Evolutionary conservation across 2,329 filamentous ascomycete genomes (phyloP).

Genomic region (Ophiostoma triangulosporum): DNA sequence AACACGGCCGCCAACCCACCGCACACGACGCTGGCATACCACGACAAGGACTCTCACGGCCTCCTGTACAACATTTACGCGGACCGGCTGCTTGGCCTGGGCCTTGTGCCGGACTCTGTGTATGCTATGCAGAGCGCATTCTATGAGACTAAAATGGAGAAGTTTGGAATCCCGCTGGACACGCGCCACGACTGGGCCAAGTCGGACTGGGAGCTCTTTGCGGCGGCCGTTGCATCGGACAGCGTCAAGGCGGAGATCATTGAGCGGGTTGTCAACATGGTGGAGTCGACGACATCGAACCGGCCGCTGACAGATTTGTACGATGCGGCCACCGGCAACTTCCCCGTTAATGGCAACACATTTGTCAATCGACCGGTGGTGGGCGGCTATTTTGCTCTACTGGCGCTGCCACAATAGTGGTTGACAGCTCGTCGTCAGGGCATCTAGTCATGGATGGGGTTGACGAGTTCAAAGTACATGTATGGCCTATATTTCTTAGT

Average conservation of each 20-base stretch:
- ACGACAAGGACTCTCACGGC: slow-evolving; percentile 42
- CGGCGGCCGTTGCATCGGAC: slow-evolving; percentile 56
- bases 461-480: background rate
- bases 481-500: background rate
- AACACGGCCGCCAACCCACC: slow-evolving; percentile 46
- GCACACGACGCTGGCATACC: slow-evolving; percentile 68
- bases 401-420: slow-evolving; percentile 39
- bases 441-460: background rate
- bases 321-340: slow-evolving; percentile 56
- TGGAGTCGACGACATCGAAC: slow-evolving; percentile 59
- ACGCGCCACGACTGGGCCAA: slow-evolving; percentile 72
- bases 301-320: slow-evolving; percentile 66
- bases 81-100: slow-evolving; percentile 63
- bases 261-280: slow-evolving; percentile 55
- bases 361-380: slow-evolving; percentile 72
- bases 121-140: slow-evolving; percentile 68
- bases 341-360: slow-evolving; percentile 35
- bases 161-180: slow-evolving; percentile 74
- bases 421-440: background rate
- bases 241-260: slow-evolving; percentile 53
- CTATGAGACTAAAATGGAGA: slow-evolving; percentile 57
- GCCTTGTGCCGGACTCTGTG: slow-evolving; percentile 58
- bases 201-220: slow-evolving; percentile 77
- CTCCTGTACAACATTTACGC: slow-evolving; percentile 71
- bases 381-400: slow-evolving; percentile 66